phyloP scores from a whole-genome alignment of 129 eudicot species.

The Lactuca saligna region DNA sequence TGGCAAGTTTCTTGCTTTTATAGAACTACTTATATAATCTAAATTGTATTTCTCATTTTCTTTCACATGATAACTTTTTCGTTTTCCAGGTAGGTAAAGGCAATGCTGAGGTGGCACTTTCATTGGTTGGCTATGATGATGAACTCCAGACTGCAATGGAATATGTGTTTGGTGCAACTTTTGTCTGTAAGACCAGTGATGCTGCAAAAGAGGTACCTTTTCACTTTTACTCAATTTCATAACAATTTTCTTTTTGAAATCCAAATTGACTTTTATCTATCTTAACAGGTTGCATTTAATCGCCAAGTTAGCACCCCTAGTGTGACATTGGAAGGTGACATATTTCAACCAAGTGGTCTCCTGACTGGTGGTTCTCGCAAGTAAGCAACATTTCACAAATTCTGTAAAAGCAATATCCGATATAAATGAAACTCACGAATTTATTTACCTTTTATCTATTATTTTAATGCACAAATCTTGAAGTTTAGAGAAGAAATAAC shows the following conservation, averaged over 20 bases:
- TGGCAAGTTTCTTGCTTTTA: slow-evolving; percentile 41
- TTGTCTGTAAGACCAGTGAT: slow-evolving; percentile 85
- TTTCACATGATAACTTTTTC: not conserved
- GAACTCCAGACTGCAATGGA: slow-evolving; percentile 97
- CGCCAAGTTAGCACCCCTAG: slow-evolving; percentile 63
- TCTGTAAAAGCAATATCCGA: not conserved
- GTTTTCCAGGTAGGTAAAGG: slow-evolving; percentile 77
- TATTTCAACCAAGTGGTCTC: slow-evolving; percentile 95
- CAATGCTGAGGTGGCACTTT: slow-evolving; percentile 95
- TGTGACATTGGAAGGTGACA: slow-evolving; percentile 92
- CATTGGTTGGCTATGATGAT: slow-evolving; percentile 79
- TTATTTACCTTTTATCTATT: too few species aligned
- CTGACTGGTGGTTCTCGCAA: slow-evolving; percentile 98
- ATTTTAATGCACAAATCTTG: too few species aligned
- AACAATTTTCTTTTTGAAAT: not conserved
- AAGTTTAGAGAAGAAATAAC: too few species aligned
- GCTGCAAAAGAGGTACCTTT: slow-evolving; percentile 78
- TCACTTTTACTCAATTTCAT: not conserved
- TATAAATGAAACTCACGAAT: too few species aligned
- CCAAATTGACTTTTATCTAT: slow-evolving; percentile 13
- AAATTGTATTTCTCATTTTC: not conserved
- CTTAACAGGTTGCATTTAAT: slow-evolving; percentile 80
- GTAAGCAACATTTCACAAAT: slow-evolving; percentile 36
- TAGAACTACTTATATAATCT: not conserved
- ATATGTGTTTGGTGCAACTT: slow-evolving; percentile 90